Percentiles rank a stretch among this genome's conserved stretches.
phyloP scores from a whole-genome alignment of 202 grass and related monocot genomes.

The Hordeum pubiflorum region DNA sequence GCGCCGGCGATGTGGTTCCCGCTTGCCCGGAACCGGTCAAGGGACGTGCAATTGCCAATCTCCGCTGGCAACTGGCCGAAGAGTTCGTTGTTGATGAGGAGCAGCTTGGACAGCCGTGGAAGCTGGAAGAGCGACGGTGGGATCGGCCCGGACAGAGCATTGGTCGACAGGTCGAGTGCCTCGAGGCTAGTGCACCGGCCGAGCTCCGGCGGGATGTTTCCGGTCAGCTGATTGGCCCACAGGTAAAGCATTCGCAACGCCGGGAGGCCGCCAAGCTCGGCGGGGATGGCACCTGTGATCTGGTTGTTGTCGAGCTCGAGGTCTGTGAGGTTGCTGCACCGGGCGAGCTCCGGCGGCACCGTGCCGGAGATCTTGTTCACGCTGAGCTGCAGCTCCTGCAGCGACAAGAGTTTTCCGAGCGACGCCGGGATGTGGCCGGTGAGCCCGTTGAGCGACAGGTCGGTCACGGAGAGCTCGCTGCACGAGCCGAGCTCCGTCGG shows the following conservation, averaged over 20 bases:
- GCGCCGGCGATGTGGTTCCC: constrained; percentile 58
- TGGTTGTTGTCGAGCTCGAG: constrained; percentile 85
- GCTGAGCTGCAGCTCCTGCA: constrained; percentile 81
- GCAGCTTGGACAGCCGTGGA: constrained; percentile 48
- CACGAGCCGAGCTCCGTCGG: constrained; percentile 61
- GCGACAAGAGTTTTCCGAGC: constrained; percentile 39
- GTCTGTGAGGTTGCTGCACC: constrained; percentile 67
- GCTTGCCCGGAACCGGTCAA: constrained; percentile 53
- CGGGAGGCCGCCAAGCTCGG: constrained; percentile 34
- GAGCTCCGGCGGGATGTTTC: constrained; percentile 56
- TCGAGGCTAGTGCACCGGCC: constrained; percentile 53
- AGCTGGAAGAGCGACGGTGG: constrained; percentile 47
- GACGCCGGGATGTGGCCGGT: constrained; percentile 63
- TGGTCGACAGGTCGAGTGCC: constrained; percentile 69
- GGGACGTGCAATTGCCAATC: constrained; percentile 62
- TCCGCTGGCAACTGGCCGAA: constrained; percentile 56
- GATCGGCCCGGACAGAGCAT: constrained; percentile 50
- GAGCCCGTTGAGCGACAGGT: constrained; percentile 64
- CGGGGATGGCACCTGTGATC: constrained; percentile 51
- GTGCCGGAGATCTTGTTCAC: constrained; percentile 69
- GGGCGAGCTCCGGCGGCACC: constrained; percentile 46
- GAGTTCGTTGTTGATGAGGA: constrained; percentile 65
- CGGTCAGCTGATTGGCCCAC: constrained; percentile 64
- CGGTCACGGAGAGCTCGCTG: constrained; percentile 37
- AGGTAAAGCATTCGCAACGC: constrained; percentile 67